Evolutionary conservation across 768 basidiomycete species (phyloP), one percentile per base, ranked within the genome.

Genomic region (Pholiota conissans): DNA sequence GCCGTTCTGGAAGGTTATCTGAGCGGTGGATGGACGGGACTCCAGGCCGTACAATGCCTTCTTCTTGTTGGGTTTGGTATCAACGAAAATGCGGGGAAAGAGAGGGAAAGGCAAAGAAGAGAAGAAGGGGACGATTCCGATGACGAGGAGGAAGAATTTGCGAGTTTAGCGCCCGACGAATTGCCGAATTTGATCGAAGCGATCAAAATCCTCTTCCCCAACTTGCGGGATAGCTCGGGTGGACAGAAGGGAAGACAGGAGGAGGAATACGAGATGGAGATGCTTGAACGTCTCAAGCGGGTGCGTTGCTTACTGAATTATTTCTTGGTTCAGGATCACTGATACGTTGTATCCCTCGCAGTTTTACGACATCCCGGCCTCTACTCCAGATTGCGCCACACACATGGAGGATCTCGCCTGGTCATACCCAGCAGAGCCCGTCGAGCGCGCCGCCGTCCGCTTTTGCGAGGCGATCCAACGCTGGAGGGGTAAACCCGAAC

Each of bases 1-100:
- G 91, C 91, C 0, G 89, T 86, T 18, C 72, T 95, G 51, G 91
- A 95, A 65, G 93, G 93, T 0, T 95, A 94, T 66, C 77, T 94
- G 45, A 86, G 85, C 1, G 87, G 85, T 9, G 87, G 89, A 0
- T 95, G 93, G 93, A 80, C 79, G 27, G 91, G 93, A 0, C 73
- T 82, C 0, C 81, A 85, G 35, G 84, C 87, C 5, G 79, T 86
- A 9, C 87, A 91, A 64, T 84, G 87, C 58, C 71, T 95, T 55
- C 71, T 94, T 48, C 84, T 86, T 2, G 81, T 93, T 22, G 93
- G 92, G 1, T 71, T 89, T 42, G 83, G 85, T 7, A 71, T 80
- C 20, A 69, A 69, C 45, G 68, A 66, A 37, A 61, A 63, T 48
- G 60, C 61, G 10, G 61, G 55, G 40, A 61, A 59, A 22, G 63